Evolutionary conservation across 2,329 filamentous ascomycete genomes (phyloP), one percentile per base, ranked within the genome.

Genomic region (Didymella keratinophila): DNA sequence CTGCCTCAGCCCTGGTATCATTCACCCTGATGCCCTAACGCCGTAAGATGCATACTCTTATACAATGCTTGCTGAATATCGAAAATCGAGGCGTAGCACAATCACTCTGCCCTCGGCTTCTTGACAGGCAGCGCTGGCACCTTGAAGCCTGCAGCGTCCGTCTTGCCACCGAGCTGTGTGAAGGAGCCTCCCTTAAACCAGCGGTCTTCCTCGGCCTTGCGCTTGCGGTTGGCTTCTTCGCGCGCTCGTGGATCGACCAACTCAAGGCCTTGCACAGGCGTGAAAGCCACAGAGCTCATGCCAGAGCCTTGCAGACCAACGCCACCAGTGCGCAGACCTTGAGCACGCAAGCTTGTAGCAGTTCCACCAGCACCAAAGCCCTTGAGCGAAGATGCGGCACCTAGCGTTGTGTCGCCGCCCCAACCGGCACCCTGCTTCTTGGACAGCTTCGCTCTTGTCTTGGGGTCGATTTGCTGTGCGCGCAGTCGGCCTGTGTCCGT

Each of bases 151-250:
- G 82, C 86, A 49, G 83, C 83, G 61, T 83, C 81, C 8, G 79
- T 73, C 66, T 79, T 90, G 8, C 65, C 49, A 16, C 60, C 69
- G 55, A 96, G 86, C 76, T 97, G 93, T 9, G 95, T 97, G 73
- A 99, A 99, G 0, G 92, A 93, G n/a, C 95, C 95, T 45, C 92
- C 91, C 78, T 95, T 96, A 82, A 99, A 99, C 89, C 93, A 99
- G 36, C 92, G 84, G 74, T 98, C 94, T 74, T 97, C 92, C 64
- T 98, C 95, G 0, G 92, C 93, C 76, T 97, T 96, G 63, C 93
- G 84, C 82, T 98, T 98, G 69, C 92, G 86, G 73, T 86, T 93
- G 75, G 96, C 85, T 80, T 97, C 93, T 8, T 92, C 91, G 67
- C 93, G 88, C 56, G 91, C 87, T 81, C 95, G 97, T 21, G 95